Evolutionary conservation across 441 rosid species (phyloP), one percentile per base, ranked within the genome.

Genomic region (Gossypium schwendimanii): DNA sequence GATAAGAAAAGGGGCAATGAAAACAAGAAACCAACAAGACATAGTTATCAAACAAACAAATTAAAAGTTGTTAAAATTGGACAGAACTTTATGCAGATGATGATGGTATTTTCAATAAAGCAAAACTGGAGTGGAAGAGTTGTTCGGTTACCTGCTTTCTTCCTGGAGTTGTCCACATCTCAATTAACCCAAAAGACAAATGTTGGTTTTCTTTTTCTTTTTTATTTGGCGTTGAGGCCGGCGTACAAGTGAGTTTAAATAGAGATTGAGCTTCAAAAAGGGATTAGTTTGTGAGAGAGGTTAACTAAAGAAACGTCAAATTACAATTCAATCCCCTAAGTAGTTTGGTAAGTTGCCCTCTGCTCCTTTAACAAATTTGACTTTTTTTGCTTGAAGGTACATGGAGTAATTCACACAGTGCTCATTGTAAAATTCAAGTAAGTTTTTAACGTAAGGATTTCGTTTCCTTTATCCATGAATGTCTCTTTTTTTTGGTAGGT

Each of bases 101-200:
- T 26, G 39, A 0, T 24, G 14, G 4, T 20, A 57, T 57, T 57
- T 8, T 57, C 14, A 2, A 57, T 6, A 60, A 28, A 0, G 44
- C 33, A 28, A n/a, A 60, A 28, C 12, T 60, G 6, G 15, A 61
- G n/a, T 9, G 14, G 66, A 33, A 62, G 47, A 33, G 47, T 33
- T 61, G 15, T n/a, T 26, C 4, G 10, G 17, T 49, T 74, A 79
- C 87, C 81, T 47, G 73, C 24, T 52, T 44, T 26, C 14, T 76
- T 70, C 44, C 57, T 6, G 52, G 49, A 59, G 57, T 63, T 72
- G 73, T 61, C 74, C 65, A 69, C 50, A 70, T 39, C 63, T 58
- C 75, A 82, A 80, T 76, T 15, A 69, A 17, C 17, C 49, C 11
- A 52, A 26, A 24, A 47, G 26, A 66, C 6, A 7, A 6, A 14